phyloP scores from a whole-genome alignment of 495 filamentous ascomycete species.

The Penicillium crystallinum region DNA sequence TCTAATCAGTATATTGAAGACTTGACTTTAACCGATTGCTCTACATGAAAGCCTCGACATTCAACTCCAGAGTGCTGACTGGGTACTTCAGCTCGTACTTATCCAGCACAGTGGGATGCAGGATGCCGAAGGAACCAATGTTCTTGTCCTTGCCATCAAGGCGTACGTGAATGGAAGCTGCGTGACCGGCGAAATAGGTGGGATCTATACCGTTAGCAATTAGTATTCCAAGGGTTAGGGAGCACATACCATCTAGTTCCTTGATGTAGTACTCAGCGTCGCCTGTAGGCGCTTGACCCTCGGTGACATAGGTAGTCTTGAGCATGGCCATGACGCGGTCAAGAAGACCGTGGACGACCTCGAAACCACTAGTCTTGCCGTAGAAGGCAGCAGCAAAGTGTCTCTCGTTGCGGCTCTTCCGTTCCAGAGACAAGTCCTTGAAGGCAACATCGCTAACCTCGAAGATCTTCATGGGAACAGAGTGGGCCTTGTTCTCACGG shows the following conservation, averaged over 20 bases:
- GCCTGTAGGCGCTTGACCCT: slow-evolving; percentile 50
- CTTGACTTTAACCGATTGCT: background rate
- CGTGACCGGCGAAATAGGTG: slow-evolving; percentile 87
- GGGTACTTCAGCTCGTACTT: slow-evolving; percentile 93
- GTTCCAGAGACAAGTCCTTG: slow-evolving; percentile 73
- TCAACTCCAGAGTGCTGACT: slow-evolving; percentile 90
- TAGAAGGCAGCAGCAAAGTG: slow-evolving; percentile 95
- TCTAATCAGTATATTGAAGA: background rate
- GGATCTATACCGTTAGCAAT: slow-evolving; percentile 48
- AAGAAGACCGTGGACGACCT: slow-evolving; percentile 89
- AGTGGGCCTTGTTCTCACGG: slow-evolving; percentile 87
- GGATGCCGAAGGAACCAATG: slow-evolving; percentile 86
- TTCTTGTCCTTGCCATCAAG: slow-evolving; percentile 62
- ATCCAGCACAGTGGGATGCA: slow-evolving; percentile 88
- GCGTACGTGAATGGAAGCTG: slow-evolving; percentile 72
- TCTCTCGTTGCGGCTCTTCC: slow-evolving; percentile 83
- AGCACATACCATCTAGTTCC: slow-evolving; percentile 66
- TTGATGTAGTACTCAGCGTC: slow-evolving; percentile 86
- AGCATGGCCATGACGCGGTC: slow-evolving; percentile 94
- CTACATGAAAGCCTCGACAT: slow-evolving; percentile 90
- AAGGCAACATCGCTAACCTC: slow-evolving; percentile 89
- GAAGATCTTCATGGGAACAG: slow-evolving; percentile 87
- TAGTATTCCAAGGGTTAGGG: background rate
- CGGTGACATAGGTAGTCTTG: slow-evolving; percentile 68
- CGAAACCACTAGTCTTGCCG: slow-evolving; percentile 93